Percentiles rank a stretch among this genome's conserved stretches.
phyloP scores from a whole-genome alignment of 108 stramenopile species.

The Chaetoceros tenuissimus region DNA sequence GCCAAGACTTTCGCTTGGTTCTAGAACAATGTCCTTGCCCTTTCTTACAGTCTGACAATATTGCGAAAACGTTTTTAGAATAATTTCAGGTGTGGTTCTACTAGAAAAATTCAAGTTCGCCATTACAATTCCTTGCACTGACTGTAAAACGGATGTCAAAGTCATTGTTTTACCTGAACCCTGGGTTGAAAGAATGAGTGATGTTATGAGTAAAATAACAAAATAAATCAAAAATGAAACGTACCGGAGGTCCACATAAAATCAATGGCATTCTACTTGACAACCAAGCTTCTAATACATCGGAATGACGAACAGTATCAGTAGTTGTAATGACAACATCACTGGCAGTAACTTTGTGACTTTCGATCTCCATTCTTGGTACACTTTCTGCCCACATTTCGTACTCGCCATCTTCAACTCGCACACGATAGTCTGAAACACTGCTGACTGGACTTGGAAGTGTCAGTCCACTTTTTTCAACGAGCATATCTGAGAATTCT shows the following conservation, averaged over 20 bases:
- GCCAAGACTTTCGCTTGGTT: conserved; percentile 70
- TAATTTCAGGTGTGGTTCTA: conserved; percentile 92
- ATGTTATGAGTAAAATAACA: neutral
- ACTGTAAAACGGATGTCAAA: conserved; percentile 86
- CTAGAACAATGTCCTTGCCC: conserved; percentile 76
- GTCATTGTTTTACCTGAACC: conserved; percentile 98
- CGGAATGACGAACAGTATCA: conserved; percentile 91
- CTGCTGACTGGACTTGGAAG: conserved; percentile 44
- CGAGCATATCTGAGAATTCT: conserved; percentile 65
- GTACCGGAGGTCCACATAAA: conserved; percentile 94
- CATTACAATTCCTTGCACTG: conserved; percentile 85
- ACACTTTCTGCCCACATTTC: conserved; percentile 91
- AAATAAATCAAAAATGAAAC: neutral
- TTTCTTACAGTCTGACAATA: conserved; percentile 90
- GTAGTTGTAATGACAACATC: conserved; percentile 95
- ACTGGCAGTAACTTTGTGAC: conserved; percentile 80
- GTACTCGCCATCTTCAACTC: conserved; percentile 91
- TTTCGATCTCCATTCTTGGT: conserved; percentile 91
- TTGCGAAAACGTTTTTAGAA: conserved; percentile 90
- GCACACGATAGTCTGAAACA: conserved; percentile 77
- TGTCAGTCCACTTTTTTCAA: conserved; percentile 60
- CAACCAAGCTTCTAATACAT: conserved; percentile 93
- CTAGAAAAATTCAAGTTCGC: conserved; percentile 93
- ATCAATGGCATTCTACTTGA: conserved; percentile 81
- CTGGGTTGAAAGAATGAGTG: neutral